These are phyloP conservation scores for Solanum phureja DNA, from an alignment of 257 asterid genomes.

Conservation along the genomic window DNA sequence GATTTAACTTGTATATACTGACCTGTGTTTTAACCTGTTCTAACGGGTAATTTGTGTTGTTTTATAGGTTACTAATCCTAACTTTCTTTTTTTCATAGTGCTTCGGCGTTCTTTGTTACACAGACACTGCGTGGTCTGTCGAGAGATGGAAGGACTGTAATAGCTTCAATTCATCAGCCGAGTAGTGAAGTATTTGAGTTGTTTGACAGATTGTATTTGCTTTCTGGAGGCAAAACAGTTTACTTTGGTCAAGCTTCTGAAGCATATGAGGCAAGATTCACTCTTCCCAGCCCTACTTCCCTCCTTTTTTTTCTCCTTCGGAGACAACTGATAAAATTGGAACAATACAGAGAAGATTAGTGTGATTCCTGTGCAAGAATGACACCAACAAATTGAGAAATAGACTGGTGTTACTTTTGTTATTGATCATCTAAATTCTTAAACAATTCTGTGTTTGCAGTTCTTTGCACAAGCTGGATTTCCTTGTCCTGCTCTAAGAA, in stretches of 20 bases:
- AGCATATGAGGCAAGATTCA: slow-evolving; percentile 71
- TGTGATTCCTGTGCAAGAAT: not conserved
- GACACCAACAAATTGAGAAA: not conserved
- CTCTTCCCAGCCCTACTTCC: not conserved
- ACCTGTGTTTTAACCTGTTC: not conserved
- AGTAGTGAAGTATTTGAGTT: slow-evolving; percentile 98
- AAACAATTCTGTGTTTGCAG: slow-evolving; percentile 24
- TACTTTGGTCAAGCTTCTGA: slow-evolving; percentile 91
- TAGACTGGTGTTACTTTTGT: not conserved
- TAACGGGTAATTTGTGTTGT: not conserved
- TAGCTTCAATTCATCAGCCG: slow-evolving; percentile 97
- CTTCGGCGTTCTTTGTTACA: slow-evolving; percentile 93
- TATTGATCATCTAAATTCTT: not conserved
- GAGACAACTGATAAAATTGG: not conserved
- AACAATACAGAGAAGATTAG: not conserved
- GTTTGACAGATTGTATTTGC: slow-evolving; percentile 73
- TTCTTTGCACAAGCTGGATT: slow-evolving; percentile 93
- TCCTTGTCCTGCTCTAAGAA: slow-evolving; percentile 88
- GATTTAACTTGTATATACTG: not conserved
- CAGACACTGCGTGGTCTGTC: slow-evolving; percentile 83
- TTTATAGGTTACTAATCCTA: not conserved
- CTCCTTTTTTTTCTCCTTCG: not conserved
- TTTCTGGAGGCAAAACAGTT: slow-evolving; percentile 82
- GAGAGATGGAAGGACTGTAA: slow-evolving; percentile 87
- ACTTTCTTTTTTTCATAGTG: slow-evolving; percentile 32